A percentile compares a stretch with the other conserved stretches of the same genome.
phyloP scores from a whole-genome alignment of 352 stramenopile genomes.

The Thalassiosira livingstoniorum region DNA sequence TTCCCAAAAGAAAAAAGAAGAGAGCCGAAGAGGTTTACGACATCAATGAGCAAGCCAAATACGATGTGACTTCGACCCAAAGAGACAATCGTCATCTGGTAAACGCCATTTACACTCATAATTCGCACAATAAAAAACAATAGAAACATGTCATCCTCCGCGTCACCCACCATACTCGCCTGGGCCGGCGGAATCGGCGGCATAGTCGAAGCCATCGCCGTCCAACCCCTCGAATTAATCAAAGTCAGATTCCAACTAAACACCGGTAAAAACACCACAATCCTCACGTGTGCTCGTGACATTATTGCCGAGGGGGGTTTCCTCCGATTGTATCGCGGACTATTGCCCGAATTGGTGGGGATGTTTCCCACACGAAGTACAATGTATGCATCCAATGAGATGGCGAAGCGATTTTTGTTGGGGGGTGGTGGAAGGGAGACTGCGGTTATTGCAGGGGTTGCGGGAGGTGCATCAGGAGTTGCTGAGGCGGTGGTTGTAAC shows the following conservation, averaged over 20 bases:
- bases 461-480: conserved; percentile 18
- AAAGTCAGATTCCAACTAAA: conserved; percentile 48
- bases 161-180: conserved; percentile 24
- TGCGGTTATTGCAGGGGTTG: conserved; percentile 3
- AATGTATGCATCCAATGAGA: conserved; percentile 47
- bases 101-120: too few relatives aligned
- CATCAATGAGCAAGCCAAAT: too few relatives aligned
- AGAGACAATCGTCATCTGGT: too few relatives aligned
- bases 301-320: conserved; percentile 20
- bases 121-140: not conserved
- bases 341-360: conserved; percentile 35
- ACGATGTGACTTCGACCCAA: too few relatives aligned
- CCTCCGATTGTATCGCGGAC: conserved; percentile 24
- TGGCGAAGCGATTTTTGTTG: conserved; percentile 21
- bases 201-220: conserved; percentile 23
- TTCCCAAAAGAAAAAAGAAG: too few relatives aligned
- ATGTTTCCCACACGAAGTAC: conserved; percentile 46
- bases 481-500: conserved; percentile 36
- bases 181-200: conserved; percentile 39
- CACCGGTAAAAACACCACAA: conserved; percentile 15
- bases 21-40: too few relatives aligned
- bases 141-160: conserved; percentile 17
- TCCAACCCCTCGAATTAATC: conserved; percentile 45
- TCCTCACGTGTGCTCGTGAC: conserved; percentile 2
- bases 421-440: conserved; percentile 10